A percentile compares a stretch with the other conserved stretches of the same genome.
phyloP scores from a whole-genome alignment of 495 filamentous ascomycete species.

The Penicillium longicatenatum region DNA sequence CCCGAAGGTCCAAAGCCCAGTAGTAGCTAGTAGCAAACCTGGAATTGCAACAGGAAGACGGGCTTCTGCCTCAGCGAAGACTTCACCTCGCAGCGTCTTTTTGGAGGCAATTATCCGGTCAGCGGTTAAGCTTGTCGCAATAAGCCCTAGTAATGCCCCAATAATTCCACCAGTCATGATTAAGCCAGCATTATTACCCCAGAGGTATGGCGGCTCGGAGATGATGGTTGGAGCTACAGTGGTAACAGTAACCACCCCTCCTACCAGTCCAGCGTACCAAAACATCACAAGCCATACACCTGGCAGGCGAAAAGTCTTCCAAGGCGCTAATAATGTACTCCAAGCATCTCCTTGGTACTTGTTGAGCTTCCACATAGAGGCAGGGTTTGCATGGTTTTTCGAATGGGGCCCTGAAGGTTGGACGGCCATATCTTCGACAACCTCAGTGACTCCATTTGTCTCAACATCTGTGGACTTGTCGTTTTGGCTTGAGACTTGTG shows the following conservation, averaged over 20 bases:
- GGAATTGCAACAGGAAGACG: constrained; percentile 20
- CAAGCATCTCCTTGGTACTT: neutral
- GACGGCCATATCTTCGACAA: neutral
- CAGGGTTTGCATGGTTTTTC: neutral
- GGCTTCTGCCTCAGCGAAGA: constrained; percentile 14
- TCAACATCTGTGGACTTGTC: neutral
- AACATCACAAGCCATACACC: neutral
- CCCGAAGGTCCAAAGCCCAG: constrained; percentile 19
- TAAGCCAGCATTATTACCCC: neutral
- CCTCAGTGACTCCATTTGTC: neutral
- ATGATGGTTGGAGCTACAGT: neutral
- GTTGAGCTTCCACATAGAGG: neutral
- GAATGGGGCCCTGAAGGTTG: neutral
- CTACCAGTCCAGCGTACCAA: neutral
- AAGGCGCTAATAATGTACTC: neutral
- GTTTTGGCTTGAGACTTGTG: no score
- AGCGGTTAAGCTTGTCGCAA: constrained; percentile 10
- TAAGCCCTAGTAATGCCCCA: constrained; percentile 5
- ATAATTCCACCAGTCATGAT: neutral
- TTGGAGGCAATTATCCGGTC: constrained; percentile 16
- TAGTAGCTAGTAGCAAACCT: constrained; percentile 19
- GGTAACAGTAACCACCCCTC: neutral
- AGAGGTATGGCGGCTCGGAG: neutral
- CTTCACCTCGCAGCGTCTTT: constrained; percentile 10
- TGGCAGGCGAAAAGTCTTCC: neutral